Base-by-base conservation (phyloP, 2,329 filamentous ascomycete genomes). In the Nemania abortiva region DNA sequence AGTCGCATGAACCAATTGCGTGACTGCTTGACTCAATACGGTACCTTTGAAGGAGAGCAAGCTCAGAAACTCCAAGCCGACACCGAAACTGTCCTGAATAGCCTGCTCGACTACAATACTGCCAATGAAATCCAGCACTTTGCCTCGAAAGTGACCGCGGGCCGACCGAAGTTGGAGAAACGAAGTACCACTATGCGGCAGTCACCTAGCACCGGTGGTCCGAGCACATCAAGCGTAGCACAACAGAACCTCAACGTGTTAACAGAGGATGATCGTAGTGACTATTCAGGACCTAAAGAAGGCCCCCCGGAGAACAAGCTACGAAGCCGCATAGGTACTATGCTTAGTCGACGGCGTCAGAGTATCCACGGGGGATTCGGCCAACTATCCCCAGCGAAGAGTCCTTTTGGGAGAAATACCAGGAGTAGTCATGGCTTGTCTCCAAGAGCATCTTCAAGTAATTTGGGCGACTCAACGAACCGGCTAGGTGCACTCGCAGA, bases 41-140 rank as follows among this genome's bases (percentile, higher is more conserved):
- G 97, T 80, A 99, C 96, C 0, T 92, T 97, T 78, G 95, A 98
- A 79, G 89, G 93, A 31, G 96, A 99, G 78, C 90, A 93, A 74
- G 90, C 95, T 18, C 92, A 97, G 79, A 88, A 92, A 66, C 90
- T 87, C 69, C 89, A 93, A 70, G 84, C 89, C 68, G 89, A 91
- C 13, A 90, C 94, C 29, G 94, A 96, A 78, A 90, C 91, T 69
- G 93, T 93, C 29, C 83, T 99, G 66, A 94, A 93, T 73, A 87
- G 91, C 9, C 86, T 98, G 74, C 85, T 99, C 59, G 96, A 97
- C 78, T 89, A 98, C 50, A 91, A 93, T 78, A 97, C 95, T 0
- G 88, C 90, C 20, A 92, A 92, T 77, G 96, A 99, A 82, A 95
- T 99, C 71, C 91, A 91, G 74, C 89, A 87, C 34, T 97, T 94